phyloP scores from a whole-genome alignment of 1,139 yeast species.

The Yamadazyma taylorii region DNA sequence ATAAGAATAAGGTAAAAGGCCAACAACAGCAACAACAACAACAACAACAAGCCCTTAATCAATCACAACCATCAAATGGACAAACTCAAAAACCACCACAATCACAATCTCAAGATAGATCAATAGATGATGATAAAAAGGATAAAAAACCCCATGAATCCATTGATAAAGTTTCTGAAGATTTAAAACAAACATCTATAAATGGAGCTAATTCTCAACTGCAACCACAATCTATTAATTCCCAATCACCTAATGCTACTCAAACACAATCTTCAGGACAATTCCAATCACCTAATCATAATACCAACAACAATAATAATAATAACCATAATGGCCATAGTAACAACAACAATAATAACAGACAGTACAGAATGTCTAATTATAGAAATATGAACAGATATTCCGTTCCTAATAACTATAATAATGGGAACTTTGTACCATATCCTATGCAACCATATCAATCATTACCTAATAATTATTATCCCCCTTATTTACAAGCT shows the following conservation, averaged over 20 bases:
- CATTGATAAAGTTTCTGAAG: conserved; percentile 9
- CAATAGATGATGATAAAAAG: background rate
- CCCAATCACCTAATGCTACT: conserved; percentile 2
- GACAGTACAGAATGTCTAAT: conserved; percentile 16
- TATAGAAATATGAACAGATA: conserved; percentile 17
- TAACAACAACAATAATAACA: conserved; percentile 12
- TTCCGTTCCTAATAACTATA: conserved; percentile 14
- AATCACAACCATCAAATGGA: background rate
- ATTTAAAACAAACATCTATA: conserved; percentile 5
- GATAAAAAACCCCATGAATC: conserved; percentile 1
- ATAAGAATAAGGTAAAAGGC: too few relatives aligned
- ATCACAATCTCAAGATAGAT: background rate
- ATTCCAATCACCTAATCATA: conserved; percentile 1
- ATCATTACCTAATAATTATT: conserved; percentile 16
- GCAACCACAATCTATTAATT: background rate
- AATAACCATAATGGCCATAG: conserved; percentile 10
- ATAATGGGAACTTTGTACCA: conserved; percentile 14
- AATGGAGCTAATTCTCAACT: conserved; percentile 3
- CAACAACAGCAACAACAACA: background rate
- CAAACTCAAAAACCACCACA: background rate
- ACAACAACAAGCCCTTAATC: background rate
- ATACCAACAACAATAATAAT: conserved; percentile 6
- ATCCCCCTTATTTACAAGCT: conserved; percentile 9
- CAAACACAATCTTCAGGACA: conserved; percentile 3
- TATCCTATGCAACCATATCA: conserved; percentile 16